phyloP scores from a whole-genome alignment of 176 grass and related monocot species.

The Rhynchospora breviuscula region DNA sequence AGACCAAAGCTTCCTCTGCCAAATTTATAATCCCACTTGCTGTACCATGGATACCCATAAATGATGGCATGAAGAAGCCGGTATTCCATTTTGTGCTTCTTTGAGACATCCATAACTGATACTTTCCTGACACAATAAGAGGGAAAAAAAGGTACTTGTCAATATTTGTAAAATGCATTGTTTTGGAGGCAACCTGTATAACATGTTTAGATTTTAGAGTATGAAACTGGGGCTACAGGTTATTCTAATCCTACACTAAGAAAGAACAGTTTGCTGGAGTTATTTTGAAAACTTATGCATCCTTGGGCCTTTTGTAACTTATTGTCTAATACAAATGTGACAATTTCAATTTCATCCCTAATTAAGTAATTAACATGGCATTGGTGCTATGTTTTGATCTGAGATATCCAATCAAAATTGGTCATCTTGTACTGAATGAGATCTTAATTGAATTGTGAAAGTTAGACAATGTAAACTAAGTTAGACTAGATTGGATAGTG shows the following conservation, averaged over 20 bases:
- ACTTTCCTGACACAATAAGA: slow-evolving; percentile 45
- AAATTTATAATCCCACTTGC: slow-evolving; percentile 69
- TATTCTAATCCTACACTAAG: neutral
- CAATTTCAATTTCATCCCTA: neutral
- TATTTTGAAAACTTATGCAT: neutral
- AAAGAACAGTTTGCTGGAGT: neutral
- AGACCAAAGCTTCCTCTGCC: slow-evolving; percentile 53
- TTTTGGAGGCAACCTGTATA: neutral
- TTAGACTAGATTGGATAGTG: no score
- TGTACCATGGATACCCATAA: slow-evolving; percentile 54
- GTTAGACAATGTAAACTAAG: no score
- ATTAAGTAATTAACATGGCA: no score
- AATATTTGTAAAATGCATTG: neutral
- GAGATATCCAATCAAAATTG: no score
- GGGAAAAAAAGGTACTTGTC: neutral
- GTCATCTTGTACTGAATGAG: no score
- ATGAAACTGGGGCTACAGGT: neutral
- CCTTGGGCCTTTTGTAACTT: neutral
- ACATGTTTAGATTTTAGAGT: neutral
- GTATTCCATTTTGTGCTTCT: slow-evolving; percentile 48
- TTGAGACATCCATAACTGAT: slow-evolving; percentile 58
- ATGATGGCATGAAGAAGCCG: slow-evolving; percentile 42
- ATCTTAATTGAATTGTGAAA: no score
- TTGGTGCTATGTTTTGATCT: no score
- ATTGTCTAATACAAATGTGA: no score